phyloP scores from a whole-genome alignment of 495 filamentous ascomycete species.

The Penicillium subrubescens region DNA sequence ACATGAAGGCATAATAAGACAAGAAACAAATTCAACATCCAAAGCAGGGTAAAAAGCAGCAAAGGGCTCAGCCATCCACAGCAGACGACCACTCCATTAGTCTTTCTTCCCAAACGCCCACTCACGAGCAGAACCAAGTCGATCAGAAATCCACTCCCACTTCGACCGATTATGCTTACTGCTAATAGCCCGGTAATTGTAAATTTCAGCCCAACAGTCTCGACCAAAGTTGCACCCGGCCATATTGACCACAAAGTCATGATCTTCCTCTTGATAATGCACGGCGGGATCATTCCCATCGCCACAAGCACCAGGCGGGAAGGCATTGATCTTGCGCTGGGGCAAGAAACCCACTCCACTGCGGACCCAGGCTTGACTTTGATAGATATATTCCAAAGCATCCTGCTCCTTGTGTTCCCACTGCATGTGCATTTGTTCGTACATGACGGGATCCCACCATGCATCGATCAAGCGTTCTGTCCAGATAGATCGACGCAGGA shows the following conservation, averaged over 20 bases:
- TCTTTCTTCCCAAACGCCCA: constrained; percentile 21
- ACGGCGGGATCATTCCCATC: constrained; percentile 72
- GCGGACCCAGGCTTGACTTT: constrained; percentile 89
- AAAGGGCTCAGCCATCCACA: not conserved
- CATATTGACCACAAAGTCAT: constrained; percentile 99
- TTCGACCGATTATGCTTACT: constrained; percentile 78
- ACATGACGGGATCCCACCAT: constrained; percentile 98
- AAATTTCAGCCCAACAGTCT: constrained; percentile 98
- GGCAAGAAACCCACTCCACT: constrained; percentile 85
- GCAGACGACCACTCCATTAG: not conserved
- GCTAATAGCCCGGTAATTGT: constrained; percentile 85
- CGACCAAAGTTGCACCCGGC: constrained; percentile 95
- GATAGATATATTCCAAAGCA: constrained; percentile 89
- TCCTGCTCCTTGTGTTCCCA: constrained; percentile 99
- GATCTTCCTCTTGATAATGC: constrained; percentile 82
- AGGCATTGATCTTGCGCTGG: constrained; percentile 92
- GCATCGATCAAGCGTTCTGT: constrained; percentile 90
- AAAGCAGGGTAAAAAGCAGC: not conserved
- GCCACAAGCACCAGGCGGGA: constrained; percentile 86
- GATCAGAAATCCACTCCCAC: constrained; percentile 65
- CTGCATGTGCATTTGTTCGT: constrained; percentile 98
- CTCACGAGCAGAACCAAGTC: constrained; percentile 28
- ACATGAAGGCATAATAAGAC: constrained; percentile 9
- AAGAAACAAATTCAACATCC: not conserved
- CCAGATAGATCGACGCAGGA: constrained; percentile 82